These are phyloP conservation scores for Irpex lacteus DNA, from an alignment of 1,284 basidiomycete species.

Conservation along the genomic window DNA sequence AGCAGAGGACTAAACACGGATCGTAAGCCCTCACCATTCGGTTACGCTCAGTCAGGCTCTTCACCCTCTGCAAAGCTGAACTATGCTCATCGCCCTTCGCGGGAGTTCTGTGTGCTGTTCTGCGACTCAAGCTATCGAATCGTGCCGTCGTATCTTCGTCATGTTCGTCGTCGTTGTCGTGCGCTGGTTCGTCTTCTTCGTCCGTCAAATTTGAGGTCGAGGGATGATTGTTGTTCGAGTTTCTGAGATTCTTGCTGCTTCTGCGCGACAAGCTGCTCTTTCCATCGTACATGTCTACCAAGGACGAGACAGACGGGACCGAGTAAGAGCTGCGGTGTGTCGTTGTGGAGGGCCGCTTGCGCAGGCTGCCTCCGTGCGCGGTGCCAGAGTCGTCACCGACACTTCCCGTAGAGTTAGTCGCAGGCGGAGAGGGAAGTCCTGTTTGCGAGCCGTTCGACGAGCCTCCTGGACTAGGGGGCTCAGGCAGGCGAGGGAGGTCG, in stretches of 20 bases:
- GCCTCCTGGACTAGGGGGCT: constrained; percentile 59
- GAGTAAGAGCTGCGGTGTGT: constrained; percentile 14
- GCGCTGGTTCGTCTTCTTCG: constrained; percentile 35
- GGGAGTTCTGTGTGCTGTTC: constrained; percentile 28
- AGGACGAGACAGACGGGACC: constrained; percentile 11
- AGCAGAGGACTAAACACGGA: constrained; percentile 2
- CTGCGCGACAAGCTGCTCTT: constrained; percentile 26
- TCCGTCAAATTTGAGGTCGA: constrained; percentile 31
- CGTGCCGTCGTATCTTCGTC: constrained; percentile 68
- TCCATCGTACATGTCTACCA: constrained; percentile 32
- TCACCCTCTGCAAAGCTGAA: constrained; percentile 61
- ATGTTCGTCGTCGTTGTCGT: constrained; percentile 29
- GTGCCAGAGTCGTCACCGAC: constrained; percentile 55
- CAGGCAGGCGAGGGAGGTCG: constrained; percentile 60
- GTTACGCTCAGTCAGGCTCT: constrained; percentile 67
- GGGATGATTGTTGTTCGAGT: constrained; percentile 10
- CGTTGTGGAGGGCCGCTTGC: constrained; percentile 35
- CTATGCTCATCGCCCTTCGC: constrained; percentile 47
- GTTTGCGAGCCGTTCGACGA: constrained; percentile 42
- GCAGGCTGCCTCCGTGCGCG: constrained; percentile 29
- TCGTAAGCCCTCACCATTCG: constrained; percentile 48
- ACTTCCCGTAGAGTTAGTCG: constrained; percentile 77
- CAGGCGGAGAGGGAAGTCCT: constrained; percentile 74
- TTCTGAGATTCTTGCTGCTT: constrained; percentile 25
- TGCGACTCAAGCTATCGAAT: constrained; percentile 38